These are phyloP conservation scores for Cytospora piceicola DNA, from an alignment of 2,329 filamentous ascomycete genomes.

Conservation along the genomic window DNA sequence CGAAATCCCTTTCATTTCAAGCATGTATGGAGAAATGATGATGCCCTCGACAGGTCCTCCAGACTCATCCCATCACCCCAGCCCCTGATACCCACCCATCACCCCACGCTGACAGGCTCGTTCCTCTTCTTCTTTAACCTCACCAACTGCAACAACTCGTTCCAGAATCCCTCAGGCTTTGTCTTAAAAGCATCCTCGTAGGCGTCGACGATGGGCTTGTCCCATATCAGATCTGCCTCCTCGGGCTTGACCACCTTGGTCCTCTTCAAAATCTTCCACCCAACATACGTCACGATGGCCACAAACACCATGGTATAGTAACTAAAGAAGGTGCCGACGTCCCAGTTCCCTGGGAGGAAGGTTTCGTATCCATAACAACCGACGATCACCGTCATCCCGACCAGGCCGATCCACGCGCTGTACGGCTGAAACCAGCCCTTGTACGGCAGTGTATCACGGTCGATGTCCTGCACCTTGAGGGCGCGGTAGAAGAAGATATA, in stretches of 20 bases:
- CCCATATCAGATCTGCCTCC: conserved; percentile 40
- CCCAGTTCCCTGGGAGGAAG: conserved; percentile 35
- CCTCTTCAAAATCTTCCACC: conserved; percentile 67
- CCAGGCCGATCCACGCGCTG: conserved; percentile 52
- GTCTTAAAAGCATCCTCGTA: conserved; percentile 58
- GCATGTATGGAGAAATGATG: not conserved
- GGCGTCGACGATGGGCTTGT: conserved; percentile 36
- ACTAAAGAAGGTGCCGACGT: conserved; percentile 42
- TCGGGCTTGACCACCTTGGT: conserved; percentile 58
- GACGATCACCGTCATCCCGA: conserved; percentile 49
- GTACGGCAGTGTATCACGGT: conserved; percentile 60
- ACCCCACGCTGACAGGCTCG: conserved; percentile 12
- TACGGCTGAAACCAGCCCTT: conserved; percentile 64
- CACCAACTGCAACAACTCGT: conserved; percentile 53
- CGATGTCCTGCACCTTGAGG: conserved; percentile 22
- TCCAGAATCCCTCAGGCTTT: conserved; percentile 58
- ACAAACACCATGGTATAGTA: conserved; percentile 63
- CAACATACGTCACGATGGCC: conserved; percentile 55
- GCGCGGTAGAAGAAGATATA: conserved; percentile 32
- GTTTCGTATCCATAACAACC: conserved; percentile 59
- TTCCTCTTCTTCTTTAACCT: conserved; percentile 41
- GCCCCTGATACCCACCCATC: not conserved
- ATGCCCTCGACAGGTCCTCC: not conserved
- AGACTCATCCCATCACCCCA: too few species aligned
- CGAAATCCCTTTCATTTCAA: not conserved